Percentiles rank a stretch among this genome's conserved stretches.
phyloP scores from a whole-genome alignment of 768 basidiomycete species.

The Tulasnella sp. region DNA sequence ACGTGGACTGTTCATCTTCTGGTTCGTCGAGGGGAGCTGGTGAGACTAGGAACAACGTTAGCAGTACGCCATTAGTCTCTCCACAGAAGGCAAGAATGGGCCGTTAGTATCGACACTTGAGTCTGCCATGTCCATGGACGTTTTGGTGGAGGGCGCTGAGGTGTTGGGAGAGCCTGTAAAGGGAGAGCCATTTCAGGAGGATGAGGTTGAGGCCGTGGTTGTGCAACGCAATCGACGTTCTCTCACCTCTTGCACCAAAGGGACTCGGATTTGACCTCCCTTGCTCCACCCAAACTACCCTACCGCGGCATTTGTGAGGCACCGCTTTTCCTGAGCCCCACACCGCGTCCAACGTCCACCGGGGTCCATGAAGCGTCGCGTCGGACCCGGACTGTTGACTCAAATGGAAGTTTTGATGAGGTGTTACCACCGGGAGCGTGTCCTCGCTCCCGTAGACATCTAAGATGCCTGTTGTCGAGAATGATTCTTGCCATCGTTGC shows the following conservation, averaged over 20 bases:
- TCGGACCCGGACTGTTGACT: neutral
- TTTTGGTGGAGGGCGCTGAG: neutral
- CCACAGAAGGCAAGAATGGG: neutral
- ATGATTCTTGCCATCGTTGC: neutral
- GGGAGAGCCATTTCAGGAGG: neutral
- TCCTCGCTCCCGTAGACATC: neutral
- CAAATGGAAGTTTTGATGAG: neutral
- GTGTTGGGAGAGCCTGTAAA: neutral
- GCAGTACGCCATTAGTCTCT: neutral
- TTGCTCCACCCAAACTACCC: neutral
- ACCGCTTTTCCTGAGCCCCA: neutral
- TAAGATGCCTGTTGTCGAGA: neutral
- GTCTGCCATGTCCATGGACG: neutral
- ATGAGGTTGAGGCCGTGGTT: neutral
- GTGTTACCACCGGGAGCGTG: conserved; percentile 1
- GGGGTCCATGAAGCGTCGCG: neutral
- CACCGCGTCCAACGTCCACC: neutral
- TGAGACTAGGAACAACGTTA: neutral
- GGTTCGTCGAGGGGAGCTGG: neutral
- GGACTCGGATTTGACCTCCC: neutral
- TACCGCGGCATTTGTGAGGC: neutral
- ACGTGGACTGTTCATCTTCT: neutral
- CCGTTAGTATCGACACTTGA: neutral
- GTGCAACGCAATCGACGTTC: neutral
- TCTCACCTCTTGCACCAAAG: neutral